phyloP scores from a whole-genome alignment of 257 asterid species.

The Solanum sparsipilum region DNA sequence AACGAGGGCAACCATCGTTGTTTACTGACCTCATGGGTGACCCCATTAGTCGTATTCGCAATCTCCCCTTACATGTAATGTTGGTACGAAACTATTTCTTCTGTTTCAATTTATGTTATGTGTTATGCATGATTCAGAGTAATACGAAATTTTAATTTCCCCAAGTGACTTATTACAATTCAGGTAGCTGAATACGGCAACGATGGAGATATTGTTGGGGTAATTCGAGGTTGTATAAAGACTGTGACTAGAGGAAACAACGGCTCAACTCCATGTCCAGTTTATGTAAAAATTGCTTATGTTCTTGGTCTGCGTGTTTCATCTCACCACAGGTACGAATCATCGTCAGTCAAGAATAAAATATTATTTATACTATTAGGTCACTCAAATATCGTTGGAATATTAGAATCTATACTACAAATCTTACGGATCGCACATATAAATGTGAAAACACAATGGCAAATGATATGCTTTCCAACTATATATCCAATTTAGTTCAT shows the following conservation, averaged over 20 bases:
- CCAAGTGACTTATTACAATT: not conserved
- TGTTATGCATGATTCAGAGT: not conserved
- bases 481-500: not conserved
- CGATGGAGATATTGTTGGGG: conserved; percentile 51
- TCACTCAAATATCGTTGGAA: not conserved
- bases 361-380: not conserved
- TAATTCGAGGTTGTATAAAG: conserved; percentile 61
- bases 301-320: conserved; percentile 77
- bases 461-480: not conserved
- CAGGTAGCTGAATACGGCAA: conserved; percentile 54
- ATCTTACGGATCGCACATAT: not conserved
- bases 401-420: not conserved
- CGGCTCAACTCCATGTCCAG: conserved; percentile 15
- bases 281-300: conserved; percentile 55
- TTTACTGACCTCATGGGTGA: conserved; percentile 80
- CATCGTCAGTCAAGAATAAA: not conserved
- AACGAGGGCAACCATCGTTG: conserved; percentile 51
- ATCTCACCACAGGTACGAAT: conserved; percentile 48
- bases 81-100: conserved; percentile 26
- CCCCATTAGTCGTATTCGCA: conserved; percentile 62
- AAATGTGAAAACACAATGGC: not conserved
- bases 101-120: not conserved
- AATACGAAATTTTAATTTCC: not conserved
- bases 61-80: conserved; percentile 50
- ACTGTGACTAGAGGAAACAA: conserved; percentile 46